A percentile compares a stretch with the other conserved stretches of the same genome.
Evolutionary conservation across 1,139 yeast genomes (phyloP).

Genomic region (Suhomyces chickasaworum): DNA sequence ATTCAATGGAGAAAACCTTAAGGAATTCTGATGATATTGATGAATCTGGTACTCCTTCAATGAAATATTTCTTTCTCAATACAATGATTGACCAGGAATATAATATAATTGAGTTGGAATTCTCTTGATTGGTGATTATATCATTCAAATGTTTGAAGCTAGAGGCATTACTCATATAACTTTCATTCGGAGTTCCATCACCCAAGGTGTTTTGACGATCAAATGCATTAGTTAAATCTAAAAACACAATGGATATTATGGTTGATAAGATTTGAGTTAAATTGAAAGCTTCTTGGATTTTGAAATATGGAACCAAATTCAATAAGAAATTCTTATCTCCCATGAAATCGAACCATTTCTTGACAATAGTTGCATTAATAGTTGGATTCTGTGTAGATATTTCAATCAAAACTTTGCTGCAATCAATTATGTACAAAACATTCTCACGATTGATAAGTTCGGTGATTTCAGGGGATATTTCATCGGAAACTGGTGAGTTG

Average conservation of each 20-base stretch:
- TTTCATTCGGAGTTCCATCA: background rate
- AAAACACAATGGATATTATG: slow-evolving; percentile 48
- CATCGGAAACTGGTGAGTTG: slow-evolving; percentile 13
- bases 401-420: slow-evolving; percentile 49
- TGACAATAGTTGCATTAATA: slow-evolving; percentile 32
- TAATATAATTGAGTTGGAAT: slow-evolving; percentile 50
- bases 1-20: slow-evolving; percentile 20
- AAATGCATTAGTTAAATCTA: slow-evolving; percentile 53
- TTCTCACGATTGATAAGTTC: slow-evolving; percentile 36
- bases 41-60: slow-evolving; percentile 40
- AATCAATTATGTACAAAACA: slow-evolving; percentile 38
- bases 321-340: slow-evolving; percentile 42
- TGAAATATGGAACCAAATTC: slow-evolving; percentile 28
- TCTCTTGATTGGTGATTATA: slow-evolving; percentile 30
- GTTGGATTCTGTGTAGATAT: slow-evolving; percentile 37
- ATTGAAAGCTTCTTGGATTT: slow-evolving; percentile 36
- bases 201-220: slow-evolving; percentile 4
- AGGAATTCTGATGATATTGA: slow-evolving; percentile 13
- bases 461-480: slow-evolving; percentile 24
- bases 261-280: slow-evolving; percentile 53
- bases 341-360: slow-evolving; percentile 62
- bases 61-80: slow-evolving; percentile 53
- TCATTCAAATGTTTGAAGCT: slow-evolving; percentile 45
- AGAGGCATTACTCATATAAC: slow-evolving; percentile 46
- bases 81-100: slow-evolving; percentile 75